Percentiles rank a stretch among this genome's conserved stretches.
Conservation (phyloP, 202 grass and related monocot species). For the Schoenoplectus triqueter region DNA sequence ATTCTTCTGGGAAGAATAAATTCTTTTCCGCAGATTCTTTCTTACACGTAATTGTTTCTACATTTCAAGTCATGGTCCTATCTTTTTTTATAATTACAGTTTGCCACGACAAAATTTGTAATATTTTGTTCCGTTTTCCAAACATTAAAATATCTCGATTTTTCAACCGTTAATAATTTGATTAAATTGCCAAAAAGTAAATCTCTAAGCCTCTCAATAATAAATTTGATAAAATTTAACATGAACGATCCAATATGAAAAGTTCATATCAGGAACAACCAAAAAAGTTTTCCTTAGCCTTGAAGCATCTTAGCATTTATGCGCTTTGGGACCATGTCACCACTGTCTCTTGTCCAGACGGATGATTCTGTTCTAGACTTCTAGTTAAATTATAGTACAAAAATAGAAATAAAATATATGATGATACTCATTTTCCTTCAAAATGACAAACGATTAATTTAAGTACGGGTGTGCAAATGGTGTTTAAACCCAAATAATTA, state of each 20-base stretch:
- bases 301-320: constrained; percentile 11
- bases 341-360: too few species aligned
- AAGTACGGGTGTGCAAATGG: too few species aligned
- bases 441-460: too few species aligned
- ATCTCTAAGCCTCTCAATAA: not conserved
- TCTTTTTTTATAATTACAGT: not conserved
- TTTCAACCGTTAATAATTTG: not conserved
- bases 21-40: not conserved
- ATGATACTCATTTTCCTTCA: too few species aligned
- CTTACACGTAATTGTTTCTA: not conserved
- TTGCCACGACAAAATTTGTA: not conserved
- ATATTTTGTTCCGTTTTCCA: not conserved
- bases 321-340: not conserved
- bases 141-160: not conserved
- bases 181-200: too few species aligned
- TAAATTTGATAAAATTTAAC: not conserved
- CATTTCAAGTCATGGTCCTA: not conserved
- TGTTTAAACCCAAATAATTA: too few species aligned
- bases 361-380: too few species aligned
- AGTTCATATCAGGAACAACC: not conserved
- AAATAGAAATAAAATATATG: too few species aligned
- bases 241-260: too few species aligned
- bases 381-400: too few species aligned
- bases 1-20: not conserved
- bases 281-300: not conserved